A percentile compares a stretch with the other conserved stretches of the same genome.
Conservation (phyloP, 163 green algal species). For the Chlamydomonas reinhardtii region DNA sequence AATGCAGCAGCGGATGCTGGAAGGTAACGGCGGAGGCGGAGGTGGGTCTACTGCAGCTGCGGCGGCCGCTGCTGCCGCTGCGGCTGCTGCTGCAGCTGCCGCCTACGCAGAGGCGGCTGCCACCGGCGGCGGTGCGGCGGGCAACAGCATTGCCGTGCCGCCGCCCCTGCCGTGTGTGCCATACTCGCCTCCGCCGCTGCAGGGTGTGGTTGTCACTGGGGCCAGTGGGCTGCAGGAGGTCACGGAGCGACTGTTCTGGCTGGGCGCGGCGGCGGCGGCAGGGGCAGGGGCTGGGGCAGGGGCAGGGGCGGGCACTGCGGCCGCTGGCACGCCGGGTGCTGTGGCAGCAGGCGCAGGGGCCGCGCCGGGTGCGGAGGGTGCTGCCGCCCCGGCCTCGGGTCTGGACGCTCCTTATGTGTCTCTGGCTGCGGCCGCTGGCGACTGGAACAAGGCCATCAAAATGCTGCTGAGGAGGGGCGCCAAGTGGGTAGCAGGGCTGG, state of each 20-base stretch:
- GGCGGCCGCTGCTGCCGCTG: not conserved
- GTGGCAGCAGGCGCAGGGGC: too few species aligned
- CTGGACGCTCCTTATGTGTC: constrained; percentile 29
- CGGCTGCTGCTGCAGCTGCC: not conserved
- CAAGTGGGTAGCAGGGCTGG: constrained; percentile 6
- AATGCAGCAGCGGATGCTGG: constrained; percentile 10
- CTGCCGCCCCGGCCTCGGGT: not conserved
- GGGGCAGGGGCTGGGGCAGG: too few species aligned
- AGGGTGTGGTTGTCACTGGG: not conserved
- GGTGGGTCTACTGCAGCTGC: not conserved
- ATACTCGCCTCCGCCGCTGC: constrained; percentile 40
- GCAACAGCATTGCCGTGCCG: not conserved
- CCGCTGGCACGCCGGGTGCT: too few species aligned
- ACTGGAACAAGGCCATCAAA: constrained; percentile 48
- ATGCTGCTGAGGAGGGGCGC: constrained; percentile 30
- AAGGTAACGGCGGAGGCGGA: not conserved
- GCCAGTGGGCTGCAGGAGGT: constrained; percentile 38
- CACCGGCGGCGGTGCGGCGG: not conserved
- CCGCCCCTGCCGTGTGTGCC: constrained; percentile 29
- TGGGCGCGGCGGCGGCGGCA: not conserved
- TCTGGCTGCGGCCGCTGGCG: constrained; percentile 32
- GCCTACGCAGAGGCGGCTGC: too few species aligned
- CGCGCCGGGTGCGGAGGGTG: too few species aligned
- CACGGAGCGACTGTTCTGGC: constrained; percentile 32
- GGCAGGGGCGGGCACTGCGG: too few species aligned